Base-by-base conservation (phyloP, 1,284 basidiomycete species). In the Ustilago crameri region DNA sequence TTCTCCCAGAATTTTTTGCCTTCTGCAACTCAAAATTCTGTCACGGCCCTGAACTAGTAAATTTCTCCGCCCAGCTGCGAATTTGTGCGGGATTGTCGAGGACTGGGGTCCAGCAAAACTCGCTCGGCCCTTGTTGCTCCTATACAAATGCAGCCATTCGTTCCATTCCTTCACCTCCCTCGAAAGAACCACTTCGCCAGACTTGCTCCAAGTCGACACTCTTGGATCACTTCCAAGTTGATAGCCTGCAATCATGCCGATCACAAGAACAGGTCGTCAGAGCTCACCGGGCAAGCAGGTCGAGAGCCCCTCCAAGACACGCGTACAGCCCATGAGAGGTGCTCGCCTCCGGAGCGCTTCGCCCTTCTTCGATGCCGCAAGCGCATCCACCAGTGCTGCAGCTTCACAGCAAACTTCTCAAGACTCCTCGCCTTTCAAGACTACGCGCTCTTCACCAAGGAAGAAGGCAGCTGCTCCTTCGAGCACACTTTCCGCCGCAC, bases 301-400 rank as follows among this genome's bases (percentile, higher is more conserved):
- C 5, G 58, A 58, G 3, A 66, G 68, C 22, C 63, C 68, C 15
- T 58, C 62, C 54, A 71, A 66, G 54, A 48, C 42, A n/a, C 68
- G 58, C 41, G 51, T 62, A 3, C 68, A 71, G 55, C 68, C 68
- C 7, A 61, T 66, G 62, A 53, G 68, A 43, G 49, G 58, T n/a
- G 68, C 68, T 41, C 57, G 68, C 20, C 51, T 71, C 22, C 51
- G 68, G 12, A 71, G 68, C 51, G 58, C 68, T 20, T 71, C 68
- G 22, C 68, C 68, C 5, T 71, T 66, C 54, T 45, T 59, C 17
- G 68, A 71, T 34, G 20, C 48, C 3, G 48, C 48, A 34, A 55
- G 54, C 40, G 51, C 57, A 17, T 50, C 53, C 3, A 51, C 57
- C 9, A 62, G 59, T 26, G 54, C 49, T 9, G 24, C 40, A 20